phyloP scores from a whole-genome alignment of 2,329 filamentous ascomycete genomes.

The Cephalotrichum gorgonifer region DNA sequence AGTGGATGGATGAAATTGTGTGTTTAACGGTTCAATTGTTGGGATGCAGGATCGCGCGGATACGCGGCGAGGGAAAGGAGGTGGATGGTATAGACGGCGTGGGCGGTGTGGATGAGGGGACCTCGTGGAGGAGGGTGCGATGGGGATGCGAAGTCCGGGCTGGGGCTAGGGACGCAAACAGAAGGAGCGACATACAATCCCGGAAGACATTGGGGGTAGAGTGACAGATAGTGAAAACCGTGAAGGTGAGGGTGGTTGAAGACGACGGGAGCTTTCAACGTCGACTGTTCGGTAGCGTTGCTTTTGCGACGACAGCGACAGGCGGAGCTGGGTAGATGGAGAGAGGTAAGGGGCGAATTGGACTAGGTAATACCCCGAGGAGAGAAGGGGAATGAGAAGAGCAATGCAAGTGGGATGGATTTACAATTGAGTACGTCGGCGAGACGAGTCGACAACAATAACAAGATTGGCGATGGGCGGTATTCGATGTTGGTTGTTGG shows the following conservation, averaged over 20 bases:
- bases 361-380: not conserved
- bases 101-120: no score
- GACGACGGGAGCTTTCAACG: slow-evolving; percentile 1
- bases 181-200: slow-evolving; percentile 18
- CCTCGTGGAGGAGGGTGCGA: not conserved
- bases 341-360: not conserved
- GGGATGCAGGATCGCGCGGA: not conserved
- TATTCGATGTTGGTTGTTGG: not conserved
- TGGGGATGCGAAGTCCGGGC: not conserved
- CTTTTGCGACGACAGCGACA: slow-evolving; percentile 1
- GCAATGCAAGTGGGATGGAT: not conserved
- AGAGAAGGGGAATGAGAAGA: not conserved
- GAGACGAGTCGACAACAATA: not conserved
- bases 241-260: not conserved
- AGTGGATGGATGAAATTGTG: slow-evolving; percentile 2
- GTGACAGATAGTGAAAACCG: not conserved
- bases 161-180: not conserved
- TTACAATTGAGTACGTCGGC: not conserved
- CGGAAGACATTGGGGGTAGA: slow-evolving; percentile 19
- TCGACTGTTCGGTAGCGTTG: not conserved
- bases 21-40: not conserved
- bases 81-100: not conserved
- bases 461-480: not conserved
- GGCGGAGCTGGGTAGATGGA: not conserved
- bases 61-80: not conserved